Base-by-base conservation (phyloP, 805 yeast species). In the Komagataella pastoris region DNA sequence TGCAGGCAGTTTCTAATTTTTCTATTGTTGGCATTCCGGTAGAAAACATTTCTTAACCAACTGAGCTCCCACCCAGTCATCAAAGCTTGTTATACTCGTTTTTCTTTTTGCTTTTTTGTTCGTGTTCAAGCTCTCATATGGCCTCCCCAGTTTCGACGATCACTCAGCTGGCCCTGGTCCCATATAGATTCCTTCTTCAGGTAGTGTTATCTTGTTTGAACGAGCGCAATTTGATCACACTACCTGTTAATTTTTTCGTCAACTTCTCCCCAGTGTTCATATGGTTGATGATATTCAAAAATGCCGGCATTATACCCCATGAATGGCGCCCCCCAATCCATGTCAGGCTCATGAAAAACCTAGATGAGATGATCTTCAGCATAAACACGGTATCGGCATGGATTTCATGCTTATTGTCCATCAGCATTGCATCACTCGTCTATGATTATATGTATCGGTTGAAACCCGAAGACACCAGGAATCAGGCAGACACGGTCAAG, bases 211-310 rank as follows among this genome's bases (percentile, higher is more conserved):
- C 52, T 17, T n/a, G 64, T 63, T 5, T 65, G 44, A 75, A 76
- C 56, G 63, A 65, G 47, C 61, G 76, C 45, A 68, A 65, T 47
- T 50, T 73, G 2, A 52, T 75, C 24, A 59, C 66, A 3, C 58
- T 79, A 3, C 60, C 69, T 1, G 50, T 75, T 45, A 75, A 72
- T 55, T 80, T 80, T 54, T 54, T 63, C 47, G 54, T 71, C 47
- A 79, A 77, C 60, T 81, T 81, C 61, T 61, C 71, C 1, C 80
- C 80, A 0, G 74, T 81, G 2, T 65, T 76, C 44, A 57, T 72
- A 18, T 81, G 86, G 86, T 64, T 81, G 46, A 52, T 63, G 45
- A 72, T 79, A 19, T 81, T 81, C 65, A 76, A 79, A 60, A 72
- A 80, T 58, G 85, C 86, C 1, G 80, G 79, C 1, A 45, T 68